phyloP scores from a whole-genome alignment of 305 asterid genomes.

The Fraxinus xanthoxyloides region DNA sequence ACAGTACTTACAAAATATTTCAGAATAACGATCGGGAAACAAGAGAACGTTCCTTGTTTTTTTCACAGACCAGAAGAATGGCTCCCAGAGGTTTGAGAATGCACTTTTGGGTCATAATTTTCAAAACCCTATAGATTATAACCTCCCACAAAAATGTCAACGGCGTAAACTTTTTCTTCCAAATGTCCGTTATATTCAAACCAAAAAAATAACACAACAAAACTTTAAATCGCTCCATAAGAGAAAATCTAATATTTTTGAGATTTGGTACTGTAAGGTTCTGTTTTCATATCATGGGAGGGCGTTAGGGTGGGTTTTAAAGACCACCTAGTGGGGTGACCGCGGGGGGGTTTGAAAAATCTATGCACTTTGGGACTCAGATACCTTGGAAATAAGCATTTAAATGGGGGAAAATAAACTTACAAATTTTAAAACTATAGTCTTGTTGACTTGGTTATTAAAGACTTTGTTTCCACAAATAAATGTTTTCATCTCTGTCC shows the following conservation, averaged over 20 bases:
- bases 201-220: not conserved
- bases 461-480: conserved; percentile 3
- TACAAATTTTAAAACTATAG: not conserved
- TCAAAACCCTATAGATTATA: not conserved
- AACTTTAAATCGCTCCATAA: not conserved
- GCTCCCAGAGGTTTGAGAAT: not conserved
- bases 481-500: not conserved
- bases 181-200: not conserved
- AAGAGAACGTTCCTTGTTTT: not conserved
- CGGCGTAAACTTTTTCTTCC: not conserved
- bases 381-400: too few species aligned
- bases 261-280: not conserved
- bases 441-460: not conserved
- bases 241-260: not conserved
- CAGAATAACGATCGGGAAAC: not conserved
- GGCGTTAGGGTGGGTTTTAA: not conserved
- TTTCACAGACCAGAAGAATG: not conserved
- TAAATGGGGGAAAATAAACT: not conserved
- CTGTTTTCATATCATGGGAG: not conserved
- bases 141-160: not conserved
- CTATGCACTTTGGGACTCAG: not conserved
- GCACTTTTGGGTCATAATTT: not conserved
- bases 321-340: not conserved
- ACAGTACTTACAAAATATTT: too few species aligned
- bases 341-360: not conserved